Base-by-base conservation (phyloP, 495 filamentous ascomycete genomes). In the Pseudoneurospora amorphoporcata region DNA sequence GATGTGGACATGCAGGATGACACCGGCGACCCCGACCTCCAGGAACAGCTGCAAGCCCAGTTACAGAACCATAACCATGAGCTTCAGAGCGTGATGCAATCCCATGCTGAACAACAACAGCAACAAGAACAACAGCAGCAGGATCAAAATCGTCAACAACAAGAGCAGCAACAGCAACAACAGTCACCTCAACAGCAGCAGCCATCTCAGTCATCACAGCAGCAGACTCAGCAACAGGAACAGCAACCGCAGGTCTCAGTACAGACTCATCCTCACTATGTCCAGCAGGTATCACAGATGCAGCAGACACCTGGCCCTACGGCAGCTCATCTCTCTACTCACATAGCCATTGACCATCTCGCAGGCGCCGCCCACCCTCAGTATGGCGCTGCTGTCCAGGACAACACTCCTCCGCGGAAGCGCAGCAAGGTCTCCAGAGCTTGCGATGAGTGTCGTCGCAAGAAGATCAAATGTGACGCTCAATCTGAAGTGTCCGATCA, bases 381-480 rank as follows among this genome's bases (percentile, higher is more conserved):
- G 43, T 81, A 78, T 70, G 53, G 53, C 23, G 74, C 72, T 53
- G 75, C 74, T 61, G 72, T 47, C 72, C 75, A 69, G 12, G 91
- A 92, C 73, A 84, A 83, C 68, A 92, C 88, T 68, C 89, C 92
- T 10, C 91, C 91, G 0, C 84, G 92, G 71, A 97, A 97, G 79
- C 86, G 94, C 72, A 92, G 92, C 0, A 98, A 98, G 81, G 94
- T 97, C 0, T 97, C 95, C 3, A 86, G 94, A 37, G 95, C 95
- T 1, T 98, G 95, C 75, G 95, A 98, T 81, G 95, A 98, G 77
- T 98, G 95, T 78, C 88, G 95, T 69, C 88, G 95, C 69, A 98
- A 98, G 81, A 98, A 98, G 90, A 94, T 98, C 74, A 92, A 94
- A 77, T 98, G 95, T 76, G 94, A 98, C 84, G 92, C 94, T 6